phyloP scores from a whole-genome alignment of 2,329 filamentous ascomycete species.

The Mariannaea elegans region DNA sequence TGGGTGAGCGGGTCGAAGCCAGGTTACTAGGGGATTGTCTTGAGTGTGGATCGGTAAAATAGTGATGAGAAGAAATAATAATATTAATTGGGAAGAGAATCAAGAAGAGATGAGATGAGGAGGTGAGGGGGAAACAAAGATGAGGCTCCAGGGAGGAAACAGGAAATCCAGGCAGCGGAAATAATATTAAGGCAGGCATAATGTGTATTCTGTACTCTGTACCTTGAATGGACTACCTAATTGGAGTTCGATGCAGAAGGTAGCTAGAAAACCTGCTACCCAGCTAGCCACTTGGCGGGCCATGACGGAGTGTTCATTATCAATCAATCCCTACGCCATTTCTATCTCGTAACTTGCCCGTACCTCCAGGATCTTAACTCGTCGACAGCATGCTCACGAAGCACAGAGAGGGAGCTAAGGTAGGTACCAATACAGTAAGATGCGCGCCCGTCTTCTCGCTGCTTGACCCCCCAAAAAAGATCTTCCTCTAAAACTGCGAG shows the following conservation, averaged over 20 bases:
- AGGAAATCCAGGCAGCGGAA: too few species aligned
- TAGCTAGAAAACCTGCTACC: too few species aligned
- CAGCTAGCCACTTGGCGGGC: too few species aligned
- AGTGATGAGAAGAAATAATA: conserved; percentile 4
- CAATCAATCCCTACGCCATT: too few species aligned
- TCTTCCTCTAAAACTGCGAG: neutral
- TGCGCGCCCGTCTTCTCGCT: neutral
- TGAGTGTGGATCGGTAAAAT: conserved; percentile 7
- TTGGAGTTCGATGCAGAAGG: too few species aligned
- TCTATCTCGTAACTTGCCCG: neutral
- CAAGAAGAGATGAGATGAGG: conserved; percentile 1
- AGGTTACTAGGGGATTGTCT: neutral
- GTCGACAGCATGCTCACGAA: conserved; percentile 3
- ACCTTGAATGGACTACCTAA: too few species aligned
- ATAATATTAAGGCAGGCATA: too few species aligned
- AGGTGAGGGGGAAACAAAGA: neutral
- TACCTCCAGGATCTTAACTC: neutral
- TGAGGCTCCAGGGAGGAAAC: neutral
- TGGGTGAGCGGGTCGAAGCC: neutral
- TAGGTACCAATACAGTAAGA: conserved; percentile 13
- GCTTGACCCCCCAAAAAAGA: neutral
- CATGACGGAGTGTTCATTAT: too few species aligned
- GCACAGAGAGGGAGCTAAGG: neutral
- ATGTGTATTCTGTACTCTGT: too few species aligned
- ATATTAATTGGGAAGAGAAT: neutral